A percentile compares a stretch with the other conserved stretches of the same genome.
Evolutionary conservation across 2,329 filamentous ascomycete species (phyloP).

Genomic region (Pseudovirgaria hyperparasitica): DNA sequence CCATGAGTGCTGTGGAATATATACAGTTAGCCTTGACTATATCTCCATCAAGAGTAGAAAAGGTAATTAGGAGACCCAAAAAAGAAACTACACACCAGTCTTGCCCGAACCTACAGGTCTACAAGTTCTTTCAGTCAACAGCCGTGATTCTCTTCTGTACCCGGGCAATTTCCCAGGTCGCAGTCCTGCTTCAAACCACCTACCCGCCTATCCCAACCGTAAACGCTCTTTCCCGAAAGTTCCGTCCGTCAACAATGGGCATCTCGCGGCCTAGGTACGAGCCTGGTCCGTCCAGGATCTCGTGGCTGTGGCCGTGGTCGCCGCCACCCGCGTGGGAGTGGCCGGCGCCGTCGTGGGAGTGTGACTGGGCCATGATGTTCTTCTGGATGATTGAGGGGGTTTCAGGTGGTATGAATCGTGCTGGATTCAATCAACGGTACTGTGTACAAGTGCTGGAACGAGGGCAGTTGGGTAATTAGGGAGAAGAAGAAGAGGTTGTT

Average conservation of each 20-base stretch:
- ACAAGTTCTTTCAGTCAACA: slow-evolving; percentile 6
- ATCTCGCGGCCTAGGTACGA: slow-evolving; percentile 84
- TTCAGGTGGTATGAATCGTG: too few species aligned
- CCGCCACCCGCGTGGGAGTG: slow-evolving; percentile 28
- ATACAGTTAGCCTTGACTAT: too few species aligned
- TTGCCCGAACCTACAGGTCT: slow-evolving; percentile 96
- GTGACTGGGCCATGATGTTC: too few species aligned
- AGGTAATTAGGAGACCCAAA: too few species aligned
- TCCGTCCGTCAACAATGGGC: slow-evolving; percentile 78
- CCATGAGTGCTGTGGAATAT: slow-evolving; percentile 95
- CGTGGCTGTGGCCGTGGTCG: slow-evolving; percentile 89
- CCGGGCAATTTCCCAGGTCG: slow-evolving; percentile 1
- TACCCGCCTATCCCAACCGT: slow-evolving; percentile 98
- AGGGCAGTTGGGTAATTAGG: too few species aligned
- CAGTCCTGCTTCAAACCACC: slow-evolving; percentile 16
- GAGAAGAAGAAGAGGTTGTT: too few species aligned
- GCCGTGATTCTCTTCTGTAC: slow-evolving; percentile 1
- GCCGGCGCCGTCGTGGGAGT: slow-evolving; percentile 40
- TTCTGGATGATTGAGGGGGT: too few species aligned
- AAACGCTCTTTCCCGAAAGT: slow-evolving; percentile 83
- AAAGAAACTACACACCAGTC: too few species aligned
- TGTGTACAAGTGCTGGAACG: too few species aligned
- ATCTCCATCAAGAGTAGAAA: too few species aligned
- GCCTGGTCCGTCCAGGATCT: slow-evolving; percentile 87
- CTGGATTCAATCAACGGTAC: too few species aligned